Base-by-base conservation (phyloP, 495 filamentous ascomycete species). In the Tuber brumale region DNA sequence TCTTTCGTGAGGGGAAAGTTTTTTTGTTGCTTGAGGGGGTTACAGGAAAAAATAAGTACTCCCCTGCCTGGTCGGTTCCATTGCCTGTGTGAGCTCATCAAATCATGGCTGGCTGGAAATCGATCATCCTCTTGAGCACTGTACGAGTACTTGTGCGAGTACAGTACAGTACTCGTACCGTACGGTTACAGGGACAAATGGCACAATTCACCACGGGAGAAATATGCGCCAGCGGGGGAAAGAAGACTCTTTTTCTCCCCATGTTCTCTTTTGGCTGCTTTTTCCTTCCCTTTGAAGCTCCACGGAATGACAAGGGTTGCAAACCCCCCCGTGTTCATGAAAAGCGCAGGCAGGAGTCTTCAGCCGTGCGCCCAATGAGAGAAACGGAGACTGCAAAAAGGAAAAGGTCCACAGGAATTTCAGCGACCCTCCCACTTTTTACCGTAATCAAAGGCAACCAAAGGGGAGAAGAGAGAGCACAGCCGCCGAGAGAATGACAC, bases 401-500 rank as follows among this genome's bases (percentile, higher is more conserved):
- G 57, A 66, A 66, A 66, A 66, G 57, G 57, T 14, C 57, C 27
- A 31, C 27, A 66, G 57, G 57, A 66, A 66, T 35, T 7, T 66
- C 57, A 66, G 57, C 57, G 27, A 14, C 1, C 31, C 31, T 66
- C 57, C 57, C 27, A 35, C 27, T 14, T 66, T 31, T 66, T 66
- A 5, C 57, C 57, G 57, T 66, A n/a, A 31, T 16, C 57, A 66
- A 57, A 23, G 10, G 51, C 9, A 61, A 8, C 57, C 14, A 66
- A 35, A 19, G 2, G 44, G 70, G 75, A 79, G 77, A 75, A 75
- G 76, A 79, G 73, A 75, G 78, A 73, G 66, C 78, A 80, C 78
- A 80, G 78, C 78, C 78, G 78, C 78, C 77, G 78, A 77, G 75
- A 79, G 70, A 80, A 74, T 57, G 78, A 76, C 76, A 75, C 61